Base-by-base conservation (phyloP, 345 rosid genomes). In the Laguncularia racemosa region DNA sequence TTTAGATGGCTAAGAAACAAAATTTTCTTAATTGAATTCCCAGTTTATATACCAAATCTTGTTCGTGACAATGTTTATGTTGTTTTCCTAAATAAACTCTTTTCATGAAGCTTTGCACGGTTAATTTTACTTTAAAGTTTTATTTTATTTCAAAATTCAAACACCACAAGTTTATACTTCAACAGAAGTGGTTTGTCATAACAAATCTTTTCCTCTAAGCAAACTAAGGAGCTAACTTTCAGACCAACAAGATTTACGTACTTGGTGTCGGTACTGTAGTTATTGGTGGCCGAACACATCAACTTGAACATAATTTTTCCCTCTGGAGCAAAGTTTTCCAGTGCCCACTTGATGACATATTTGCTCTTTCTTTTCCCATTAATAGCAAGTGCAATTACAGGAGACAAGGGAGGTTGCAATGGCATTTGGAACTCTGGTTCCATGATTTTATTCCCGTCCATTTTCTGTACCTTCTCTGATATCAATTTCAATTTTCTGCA, bases 341-440 rank as follows among this genome's bases (percentile, higher is more conserved):
- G 14, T 50, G 53, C 53, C 53, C 53, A 50, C 19, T 15, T 50
- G 53, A 50, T 20, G 9, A 50, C 53, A 50, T 50, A 50, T 23
- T 52, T 83, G 76, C 90, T 79, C 66, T 76, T 76, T 46, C 69
- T 71, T 50, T 68, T 76, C n/a, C 89, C 96, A 50, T 83, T 76
- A 55, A 88, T 71, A 16, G 96, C 92, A 61, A 81, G 68, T 2
- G 77, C 86, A 21, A 83, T 55, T 33, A 53, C 28, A 23, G 65
- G 58, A 75, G 71, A 66, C 72, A 72, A 47, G 70, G 76, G 63
- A 53, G 78, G 62, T 50, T 80, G 83, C 69, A 74, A 59, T 5
- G 64, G 70, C 53, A 62, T 26, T 14, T 46, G 59, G 44, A 43
- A 43, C 53, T 62, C 63, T 16, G 47, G 60, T 66, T 71, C 79